Base-by-base conservation (phyloP, 768 basidiomycete genomes). In the Galerina marginata region DNA sequence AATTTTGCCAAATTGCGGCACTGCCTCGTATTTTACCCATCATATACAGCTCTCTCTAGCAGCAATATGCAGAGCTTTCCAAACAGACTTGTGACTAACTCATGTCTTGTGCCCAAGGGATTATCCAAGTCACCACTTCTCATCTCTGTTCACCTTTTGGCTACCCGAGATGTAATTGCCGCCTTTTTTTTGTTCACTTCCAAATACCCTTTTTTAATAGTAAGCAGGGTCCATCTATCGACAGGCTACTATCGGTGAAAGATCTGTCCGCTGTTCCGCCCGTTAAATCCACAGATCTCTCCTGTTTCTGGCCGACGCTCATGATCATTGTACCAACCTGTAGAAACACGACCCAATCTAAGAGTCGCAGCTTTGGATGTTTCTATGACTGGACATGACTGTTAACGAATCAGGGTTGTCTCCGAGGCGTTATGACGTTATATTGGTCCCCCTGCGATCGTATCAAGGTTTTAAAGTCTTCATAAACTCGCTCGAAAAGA, bases 281-380 rank as follows among this genome's bases (percentile, higher is more conserved):
- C 59, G 65, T 38, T 59, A 63, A 60, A 56, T 60, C 60, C 58
- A 53, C 49, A 60, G 64, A 67, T 66, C 64, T 67, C 65, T 65
- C 61, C 59, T 66, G 68, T 69, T 69, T 69, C 66, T 66, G 61
- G 63, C 63, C 63, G 62, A 69, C 68, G 68, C 68, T 67, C 68
- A 67, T 61, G 65, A 66, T 67, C 63, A 63, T 66, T 65, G 29
- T 2, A 33, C 29, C 29, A 33, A 33, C 29, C 29, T 33, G 62
- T 56, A 60, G 54, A 58, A 58, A 64, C 64, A 59, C 43, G 61
- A 60, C 53, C 50, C 56, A 59, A 61, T 58, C 59, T 63, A 26
- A 54, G 55, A 56, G 55, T 61, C 50, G 59, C 59, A 61, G 45
- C 51, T 65, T 62, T 56, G 56, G 56, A 39, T 58, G 63, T 65